Evolutionary conservation across 345 rosid species (phyloP), one percentile per base, ranked within the genome.

Genomic region (Xanthoceras sorbifolium): DNA sequence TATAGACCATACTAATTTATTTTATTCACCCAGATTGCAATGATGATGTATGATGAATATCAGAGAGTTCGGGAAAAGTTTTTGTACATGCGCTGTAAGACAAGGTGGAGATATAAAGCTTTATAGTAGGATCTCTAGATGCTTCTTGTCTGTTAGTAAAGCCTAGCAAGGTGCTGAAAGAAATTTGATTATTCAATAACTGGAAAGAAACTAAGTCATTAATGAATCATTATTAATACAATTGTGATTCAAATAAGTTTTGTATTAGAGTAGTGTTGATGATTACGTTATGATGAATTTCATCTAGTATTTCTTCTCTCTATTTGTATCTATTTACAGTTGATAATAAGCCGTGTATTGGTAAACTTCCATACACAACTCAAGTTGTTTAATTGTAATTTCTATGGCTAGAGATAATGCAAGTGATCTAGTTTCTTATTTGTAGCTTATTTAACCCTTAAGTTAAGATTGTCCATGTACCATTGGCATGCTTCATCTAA

Each of bases 41-140:
- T 87, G 98, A 94, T 88, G 97, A 90, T 91, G 96, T 90, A 91
- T 94, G 94, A 92, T 92, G 94, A 86, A 84, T 86, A 72, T 88
- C 82, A 54, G 83, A 83, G 83, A 84, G 83, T 82, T 86, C 83
- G 36, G 74, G 89, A 84, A 67, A 82, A 75, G 80, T 76, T 89
- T 89, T 83, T 79, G 65, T 84, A 74, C 89, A 84, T 88, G 88
- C 87, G 78, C 83, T 71, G 77, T 88, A 84, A 84, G 86, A 79
- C 80, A 83, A 88, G 94, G 90, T 89, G 89, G 80, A 67, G 77
- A 84, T 77, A 80, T 82, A 82, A 85, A 87, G 80, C 80, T 82
- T 76, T 77, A 57, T 73, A 55, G 67, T 71, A 78, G 82, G 79
- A 66, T 76, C 76, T 62, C 78, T 61, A 81, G 79, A 67, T 54